Conservation (phyloP, 306 rosid species). For the Argentina anserina region DNA sequence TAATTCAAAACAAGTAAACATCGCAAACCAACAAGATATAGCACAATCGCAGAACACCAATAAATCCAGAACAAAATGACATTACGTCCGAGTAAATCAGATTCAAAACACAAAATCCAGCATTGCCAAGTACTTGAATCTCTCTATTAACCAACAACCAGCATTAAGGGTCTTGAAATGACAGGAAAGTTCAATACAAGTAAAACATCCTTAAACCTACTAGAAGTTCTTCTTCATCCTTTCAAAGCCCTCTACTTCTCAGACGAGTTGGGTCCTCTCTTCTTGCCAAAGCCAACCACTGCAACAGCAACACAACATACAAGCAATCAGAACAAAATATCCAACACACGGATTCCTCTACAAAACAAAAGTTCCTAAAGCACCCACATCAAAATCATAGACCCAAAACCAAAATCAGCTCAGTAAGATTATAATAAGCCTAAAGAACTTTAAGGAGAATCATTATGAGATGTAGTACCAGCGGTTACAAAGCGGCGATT, state of each 20-base stretch:
- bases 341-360: too few relatives aligned
- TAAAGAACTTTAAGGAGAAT: too few relatives aligned
- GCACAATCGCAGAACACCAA: background rate
- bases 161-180: background rate
- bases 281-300: conserved; percentile 59
- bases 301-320: conserved; percentile 5
- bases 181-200: background rate
- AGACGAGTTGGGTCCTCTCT: conserved; percentile 60
- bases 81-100: background rate
- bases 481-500: conserved; percentile 65
- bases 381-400: too few relatives aligned
- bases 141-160: background rate
- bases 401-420: too few relatives aligned
- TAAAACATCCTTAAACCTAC: conserved; percentile 10
- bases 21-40: background rate
- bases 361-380: too few relatives aligned
- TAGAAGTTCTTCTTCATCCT: background rate
- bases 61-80: background rate
- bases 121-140: background rate
- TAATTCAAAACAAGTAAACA: background rate
- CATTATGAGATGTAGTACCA: too few relatives aligned
- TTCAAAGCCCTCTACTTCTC: conserved; percentile 36
- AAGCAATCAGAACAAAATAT: too few relatives aligned
- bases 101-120: background rate
- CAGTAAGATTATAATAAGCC: too few relatives aligned